Percentiles rank a stretch among this genome's conserved stretches.
phyloP scores from a whole-genome alignment of 768 basidiomycete species.

The Rhizopogon vesiculosus region DNA sequence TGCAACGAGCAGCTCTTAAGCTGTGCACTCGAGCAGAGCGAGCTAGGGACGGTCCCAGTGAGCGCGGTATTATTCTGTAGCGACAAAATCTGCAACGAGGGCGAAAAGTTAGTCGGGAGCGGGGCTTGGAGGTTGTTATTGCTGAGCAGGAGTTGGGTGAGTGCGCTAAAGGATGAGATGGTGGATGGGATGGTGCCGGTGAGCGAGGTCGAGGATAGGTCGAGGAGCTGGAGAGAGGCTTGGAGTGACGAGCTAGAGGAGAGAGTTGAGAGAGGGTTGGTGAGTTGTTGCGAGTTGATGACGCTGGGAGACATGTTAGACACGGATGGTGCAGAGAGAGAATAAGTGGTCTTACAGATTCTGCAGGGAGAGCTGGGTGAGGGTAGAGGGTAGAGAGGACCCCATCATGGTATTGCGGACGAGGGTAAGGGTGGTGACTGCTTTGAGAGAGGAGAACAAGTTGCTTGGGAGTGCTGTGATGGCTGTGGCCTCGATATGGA shows the following conservation, averaged over 20 bases:
- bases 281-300: conserved; percentile 32
- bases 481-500: conserved; percentile 38
- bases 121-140: conserved; percentile 32
- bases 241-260: conserved; percentile 27
- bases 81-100: conserved; percentile 28
- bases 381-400: conserved; percentile 29
- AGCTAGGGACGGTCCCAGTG: conserved; percentile 22
- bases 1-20: conserved; percentile 20
- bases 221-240: conserved; percentile 30
- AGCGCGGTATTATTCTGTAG: conserved; percentile 35
- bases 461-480: conserved; percentile 30
- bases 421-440: conserved; percentile 31
- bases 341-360: conserved; percentile 29
- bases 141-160: conserved; percentile 35
- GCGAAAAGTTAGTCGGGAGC: conserved; percentile 30
- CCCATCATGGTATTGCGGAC: conserved; percentile 38
- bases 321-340: neutral
- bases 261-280: conserved; percentile 27
- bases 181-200: conserved; percentile 30
- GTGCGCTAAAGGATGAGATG: conserved; percentile 28
- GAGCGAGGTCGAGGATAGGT: conserved; percentile 36
- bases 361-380: conserved; percentile 29
- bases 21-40: conserved; percentile 21
- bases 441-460: conserved; percentile 29
- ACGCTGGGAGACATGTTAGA: conserved; percentile 20